phyloP scores from a whole-genome alignment of 495 filamentous ascomycete species.

The Penicillium ucsense region DNA sequence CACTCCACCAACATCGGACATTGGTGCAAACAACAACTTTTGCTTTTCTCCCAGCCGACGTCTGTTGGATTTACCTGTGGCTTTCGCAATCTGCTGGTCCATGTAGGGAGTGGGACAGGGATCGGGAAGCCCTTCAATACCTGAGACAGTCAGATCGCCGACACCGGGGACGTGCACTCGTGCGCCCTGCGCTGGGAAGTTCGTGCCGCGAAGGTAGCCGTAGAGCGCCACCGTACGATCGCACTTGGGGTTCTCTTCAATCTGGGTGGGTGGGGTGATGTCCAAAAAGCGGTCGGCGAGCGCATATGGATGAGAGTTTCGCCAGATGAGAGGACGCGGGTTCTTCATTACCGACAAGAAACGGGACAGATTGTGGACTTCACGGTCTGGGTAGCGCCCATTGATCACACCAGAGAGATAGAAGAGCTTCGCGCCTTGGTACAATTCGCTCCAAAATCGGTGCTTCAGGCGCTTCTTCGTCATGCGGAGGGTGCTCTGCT shows the following conservation, averaged over 20 bases:
- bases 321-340: constrained; percentile 89
- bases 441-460: constrained; percentile 91
- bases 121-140: constrained; percentile 80
- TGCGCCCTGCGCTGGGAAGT: constrained; percentile 79
- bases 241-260: constrained; percentile 79
- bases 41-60: constrained; percentile 86
- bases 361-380: constrained; percentile 87
- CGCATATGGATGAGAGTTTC: constrained; percentile 89
- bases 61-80: constrained; percentile 65
- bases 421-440: constrained; percentile 93
- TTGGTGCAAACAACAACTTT: constrained; percentile 89
- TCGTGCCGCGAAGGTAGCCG: constrained; percentile 91
- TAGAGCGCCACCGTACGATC: constrained; percentile 87
- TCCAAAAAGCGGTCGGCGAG: constrained; percentile 90
- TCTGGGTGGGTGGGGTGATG: constrained; percentile 79
- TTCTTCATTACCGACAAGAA: constrained; percentile 99
- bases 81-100: constrained; percentile 74
- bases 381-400: constrained; percentile 90
- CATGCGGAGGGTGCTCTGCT: constrained; percentile 75
- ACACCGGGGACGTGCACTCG: constrained; percentile 88
- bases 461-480: constrained; percentile 95
- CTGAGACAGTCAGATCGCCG: constrained; percentile 80
- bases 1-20: constrained; percentile 94
- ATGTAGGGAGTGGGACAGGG: constrained; percentile 90
- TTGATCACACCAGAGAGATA: constrained; percentile 94